Conservation (phyloP, 2,329 filamentous ascomycete species). For the Fusarium haematococcum region DNA sequence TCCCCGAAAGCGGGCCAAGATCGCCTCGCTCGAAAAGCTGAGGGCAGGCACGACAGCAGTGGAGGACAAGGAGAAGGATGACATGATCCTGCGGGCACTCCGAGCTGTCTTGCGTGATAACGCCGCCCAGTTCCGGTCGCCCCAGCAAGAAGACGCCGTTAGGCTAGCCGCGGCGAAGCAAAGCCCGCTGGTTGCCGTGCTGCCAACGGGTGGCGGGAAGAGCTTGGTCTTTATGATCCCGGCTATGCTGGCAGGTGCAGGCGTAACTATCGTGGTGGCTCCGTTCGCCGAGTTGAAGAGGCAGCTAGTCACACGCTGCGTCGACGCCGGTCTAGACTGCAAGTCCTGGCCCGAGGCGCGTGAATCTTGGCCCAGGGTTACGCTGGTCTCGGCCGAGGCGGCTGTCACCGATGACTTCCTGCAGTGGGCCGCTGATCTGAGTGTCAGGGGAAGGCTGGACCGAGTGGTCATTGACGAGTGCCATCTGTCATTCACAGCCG, state of each 20-base stretch:
- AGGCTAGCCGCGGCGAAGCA: background rate
- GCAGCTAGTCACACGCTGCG: background rate
- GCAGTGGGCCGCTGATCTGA: background rate
- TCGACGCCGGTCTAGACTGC: background rate
- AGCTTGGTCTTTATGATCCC: conserved; percentile 1
- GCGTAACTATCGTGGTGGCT: background rate
- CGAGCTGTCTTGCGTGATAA: background rate
- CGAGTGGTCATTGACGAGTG: background rate
- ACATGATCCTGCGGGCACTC: background rate
- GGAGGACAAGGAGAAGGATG: background rate
- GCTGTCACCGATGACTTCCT: background rate
- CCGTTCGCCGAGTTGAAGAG: background rate
- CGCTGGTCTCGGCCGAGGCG: background rate
- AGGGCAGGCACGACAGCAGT: background rate
- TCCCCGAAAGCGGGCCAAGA: background rate
- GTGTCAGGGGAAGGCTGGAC: background rate
- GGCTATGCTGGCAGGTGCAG: background rate
- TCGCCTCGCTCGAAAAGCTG: background rate
- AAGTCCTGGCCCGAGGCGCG: background rate
- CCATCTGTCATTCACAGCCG: background rate
- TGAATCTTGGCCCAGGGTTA: background rate
- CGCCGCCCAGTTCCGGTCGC: background rate
- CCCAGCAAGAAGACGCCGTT: background rate
- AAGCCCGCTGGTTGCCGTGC: background rate
- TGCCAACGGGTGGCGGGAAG: background rate